phyloP scores from a whole-genome alignment of 805 yeast genomes.

The Candida ipomoeae region DNA sequence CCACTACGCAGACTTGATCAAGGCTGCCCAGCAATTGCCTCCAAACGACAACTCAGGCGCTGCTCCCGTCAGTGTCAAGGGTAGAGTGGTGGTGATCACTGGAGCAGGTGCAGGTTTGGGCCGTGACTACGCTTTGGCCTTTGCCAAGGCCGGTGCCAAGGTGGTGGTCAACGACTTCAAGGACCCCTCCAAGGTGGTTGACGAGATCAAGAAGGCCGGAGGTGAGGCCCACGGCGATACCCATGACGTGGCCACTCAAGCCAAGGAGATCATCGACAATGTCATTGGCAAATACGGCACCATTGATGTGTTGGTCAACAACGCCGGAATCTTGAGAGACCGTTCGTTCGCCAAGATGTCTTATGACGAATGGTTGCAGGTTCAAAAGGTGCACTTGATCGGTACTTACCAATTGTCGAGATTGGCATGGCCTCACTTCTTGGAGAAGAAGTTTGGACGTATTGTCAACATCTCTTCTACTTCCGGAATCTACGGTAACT shows the following conservation, averaged over 20 bases:
- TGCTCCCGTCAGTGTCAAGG: constrained; percentile 56
- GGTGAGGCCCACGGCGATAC: constrained; percentile 80
- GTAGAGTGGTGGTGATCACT: constrained; percentile 84
- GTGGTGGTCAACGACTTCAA: constrained; percentile 89
- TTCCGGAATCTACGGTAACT: constrained; percentile 95
- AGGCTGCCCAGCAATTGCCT: constrained; percentile 48
- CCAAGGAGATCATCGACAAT: constrained; percentile 69
- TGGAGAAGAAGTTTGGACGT: constrained; percentile 73
- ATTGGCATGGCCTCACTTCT: constrained; percentile 89
- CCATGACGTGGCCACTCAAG: constrained; percentile 75
- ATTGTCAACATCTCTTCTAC: constrained; percentile 90
- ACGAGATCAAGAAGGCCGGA: constrained; percentile 68
- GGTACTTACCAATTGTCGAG: constrained; percentile 81
- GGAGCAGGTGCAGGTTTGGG: constrained; percentile 97
- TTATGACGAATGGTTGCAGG: constrained; percentile 77
- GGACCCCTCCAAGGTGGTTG: constrained; percentile 69
- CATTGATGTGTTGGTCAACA: constrained; percentile 81
- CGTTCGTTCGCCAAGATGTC: constrained; percentile 81
- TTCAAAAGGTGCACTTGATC: constrained; percentile 72
- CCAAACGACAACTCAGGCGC: constrained; percentile 43
- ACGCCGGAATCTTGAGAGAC: constrained; percentile 94
- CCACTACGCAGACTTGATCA: constrained; percentile 62
- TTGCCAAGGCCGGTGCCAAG: constrained; percentile 90
- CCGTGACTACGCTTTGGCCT: constrained; percentile 76
- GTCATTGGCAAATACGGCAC: constrained; percentile 76